Conservation (phyloP, 2,329 filamentous ascomycete species). For the Erysiphe pulchra region DNA sequence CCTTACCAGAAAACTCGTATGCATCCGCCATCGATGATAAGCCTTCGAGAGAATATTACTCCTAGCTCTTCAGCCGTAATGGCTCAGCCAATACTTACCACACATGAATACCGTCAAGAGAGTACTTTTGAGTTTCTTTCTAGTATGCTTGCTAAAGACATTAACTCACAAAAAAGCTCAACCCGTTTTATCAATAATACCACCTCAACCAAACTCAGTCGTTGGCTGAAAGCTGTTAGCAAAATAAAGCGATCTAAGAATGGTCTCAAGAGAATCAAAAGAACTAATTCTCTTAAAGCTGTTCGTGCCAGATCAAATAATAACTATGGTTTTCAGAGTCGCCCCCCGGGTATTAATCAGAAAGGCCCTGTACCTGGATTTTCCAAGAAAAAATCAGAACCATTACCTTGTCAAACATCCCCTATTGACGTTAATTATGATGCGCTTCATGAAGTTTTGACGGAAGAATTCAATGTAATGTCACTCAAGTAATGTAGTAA, state of each 20-base stretch:
- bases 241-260: too few relatives aligned
- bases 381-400: slow-evolving; percentile 20
- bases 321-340: slow-evolving; percentile 13
- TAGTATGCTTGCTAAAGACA: slow-evolving; percentile 16
- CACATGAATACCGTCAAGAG: slow-evolving; percentile 17
- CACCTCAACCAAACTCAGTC: too few relatives aligned
- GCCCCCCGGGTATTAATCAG: slow-evolving; percentile 55
- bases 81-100: slow-evolving; percentile 28
- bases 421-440: slow-evolving; percentile 10
- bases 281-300: too few relatives aligned
- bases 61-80: slow-evolving; percentile 26
- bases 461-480: slow-evolving; percentile 1
- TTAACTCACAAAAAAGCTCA: too few relatives aligned
- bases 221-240: too few relatives aligned
- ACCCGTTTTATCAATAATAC: too few relatives aligned
- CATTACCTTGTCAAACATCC: slow-evolving; percentile 10
- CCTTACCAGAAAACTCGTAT: slow-evolving; percentile 19
- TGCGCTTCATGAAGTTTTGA: slow-evolving; percentile 10
- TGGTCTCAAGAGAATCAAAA: too few relatives aligned
- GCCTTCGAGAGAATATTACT: slow-evolving; percentile 24
- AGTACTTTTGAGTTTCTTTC: slow-evolving; percentile 30
- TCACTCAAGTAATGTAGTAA: too few relatives aligned
- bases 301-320: slow-evolving; percentile 3
- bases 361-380: slow-evolving; percentile 50
- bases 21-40: slow-evolving; percentile 16